These are phyloP conservation scores for Kwoniella heveanensis DNA, from an alignment of 768 basidiomycete species.

Conservation along the genomic window DNA sequence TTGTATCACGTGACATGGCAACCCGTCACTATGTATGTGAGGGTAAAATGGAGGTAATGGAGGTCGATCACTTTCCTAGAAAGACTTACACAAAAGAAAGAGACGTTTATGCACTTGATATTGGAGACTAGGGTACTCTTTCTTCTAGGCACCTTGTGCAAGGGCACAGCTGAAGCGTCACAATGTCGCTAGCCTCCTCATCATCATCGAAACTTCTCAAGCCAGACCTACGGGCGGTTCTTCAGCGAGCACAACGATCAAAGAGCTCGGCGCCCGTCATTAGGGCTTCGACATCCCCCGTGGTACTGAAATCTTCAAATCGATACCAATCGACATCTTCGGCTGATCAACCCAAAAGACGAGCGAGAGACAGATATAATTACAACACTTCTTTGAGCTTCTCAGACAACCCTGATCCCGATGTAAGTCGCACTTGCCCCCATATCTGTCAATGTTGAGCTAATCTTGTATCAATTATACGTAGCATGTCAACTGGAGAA, in stretches of 20 bases:
- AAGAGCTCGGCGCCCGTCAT: neutral
- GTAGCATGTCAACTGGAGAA: slow-evolving; percentile 47
- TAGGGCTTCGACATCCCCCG: slow-evolving; percentile 2
- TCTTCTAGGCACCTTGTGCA: no score
- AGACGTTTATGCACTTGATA: no score
- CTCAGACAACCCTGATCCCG: slow-evolving; percentile 49
- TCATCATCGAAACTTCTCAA: slow-evolving; percentile 11
- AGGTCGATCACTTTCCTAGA: slow-evolving; percentile 10
- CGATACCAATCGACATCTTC: slow-evolving; percentile 15
- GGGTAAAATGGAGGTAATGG: slow-evolving; percentile 2
- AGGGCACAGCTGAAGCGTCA: no score
- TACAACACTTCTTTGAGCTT: slow-evolving; percentile 53
- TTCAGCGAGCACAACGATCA: neutral
- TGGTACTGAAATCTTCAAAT: no score
- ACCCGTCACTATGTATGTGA: neutral
- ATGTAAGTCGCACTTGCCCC: slow-evolving; percentile 32
- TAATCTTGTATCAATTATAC: neutral
- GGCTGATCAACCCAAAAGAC: slow-evolving; percentile 2
- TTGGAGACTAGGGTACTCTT: no score
- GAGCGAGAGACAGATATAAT: slow-evolving; percentile 45
- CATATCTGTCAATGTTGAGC: no score
- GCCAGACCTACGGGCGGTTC: neutral
- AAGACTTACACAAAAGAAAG: neutral
- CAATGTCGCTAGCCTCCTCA: slow-evolving; percentile 18
- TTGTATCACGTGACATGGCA: neutral